A percentile compares a stretch with the other conserved stretches of the same genome.
Evolutionary conservation across 1,284 basidiomycete species (phyloP).

Genomic region (Sphaerobolus stellatus): DNA sequence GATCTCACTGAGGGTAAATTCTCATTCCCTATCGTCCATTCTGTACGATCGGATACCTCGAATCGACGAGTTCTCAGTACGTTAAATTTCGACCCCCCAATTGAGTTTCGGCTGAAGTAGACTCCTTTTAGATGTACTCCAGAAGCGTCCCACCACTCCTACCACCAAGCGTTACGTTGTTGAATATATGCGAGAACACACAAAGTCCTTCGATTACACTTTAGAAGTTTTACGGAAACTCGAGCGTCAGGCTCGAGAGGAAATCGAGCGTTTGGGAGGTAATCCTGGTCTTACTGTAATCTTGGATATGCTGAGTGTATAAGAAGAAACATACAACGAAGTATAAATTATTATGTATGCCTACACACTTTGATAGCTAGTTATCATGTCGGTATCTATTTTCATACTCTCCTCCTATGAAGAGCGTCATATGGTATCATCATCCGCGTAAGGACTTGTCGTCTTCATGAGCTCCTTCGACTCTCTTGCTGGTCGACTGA

Average conservation of each 20-base stretch:
- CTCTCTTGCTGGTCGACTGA: constrained; percentile 83
- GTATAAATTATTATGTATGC: background rate
- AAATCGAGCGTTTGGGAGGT: constrained; percentile 60
- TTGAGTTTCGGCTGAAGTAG: constrained; percentile 1
- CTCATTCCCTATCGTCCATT: constrained; percentile 91
- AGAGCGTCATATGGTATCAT: constrained; percentile 28
- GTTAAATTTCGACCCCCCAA: constrained; percentile 27
- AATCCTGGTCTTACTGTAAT: constrained; percentile 49
- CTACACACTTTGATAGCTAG: too few relatives aligned
- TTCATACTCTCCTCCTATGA: too few relatives aligned
- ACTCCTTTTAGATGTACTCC: constrained; percentile 72
- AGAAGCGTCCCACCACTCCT: constrained; percentile 80
- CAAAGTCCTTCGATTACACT: constrained; percentile 78
- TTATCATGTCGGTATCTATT: too few relatives aligned
- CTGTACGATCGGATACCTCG: constrained; percentile 70
- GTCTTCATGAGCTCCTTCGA: constrained; percentile 73
- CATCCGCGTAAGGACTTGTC: constrained; percentile 27
- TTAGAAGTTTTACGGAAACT: constrained; percentile 56
- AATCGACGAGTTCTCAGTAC: constrained; percentile 82
- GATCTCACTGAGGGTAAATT: constrained; percentile 97
- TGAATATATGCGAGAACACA: constrained; percentile 68
- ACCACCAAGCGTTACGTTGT: constrained; percentile 81
- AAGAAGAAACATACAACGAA: background rate
- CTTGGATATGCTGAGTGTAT: constrained; percentile 42
- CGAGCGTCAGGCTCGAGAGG: constrained; percentile 52